Base-by-base conservation (phyloP, 495 filamentous ascomycete species). In the Penicillium ucsense region DNA sequence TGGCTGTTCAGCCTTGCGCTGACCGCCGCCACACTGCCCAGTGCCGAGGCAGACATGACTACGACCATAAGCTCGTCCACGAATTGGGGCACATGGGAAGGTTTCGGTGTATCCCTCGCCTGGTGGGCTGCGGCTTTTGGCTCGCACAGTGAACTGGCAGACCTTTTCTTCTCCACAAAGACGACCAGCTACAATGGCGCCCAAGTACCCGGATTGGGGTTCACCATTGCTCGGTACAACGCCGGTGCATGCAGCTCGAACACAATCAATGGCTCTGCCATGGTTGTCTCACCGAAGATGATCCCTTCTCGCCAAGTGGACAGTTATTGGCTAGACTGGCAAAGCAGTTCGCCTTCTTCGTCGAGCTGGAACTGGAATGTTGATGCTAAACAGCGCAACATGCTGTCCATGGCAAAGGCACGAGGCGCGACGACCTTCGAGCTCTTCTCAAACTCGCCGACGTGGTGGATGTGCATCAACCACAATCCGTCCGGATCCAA, bases 361-460 rank as follows among this genome's bases (percentile, higher is more conserved):
- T 52, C 50, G 3, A 52, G 50, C 36, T 52, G 50, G 50, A 45
- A 43, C 41, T 52, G 50, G 50, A 52, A 35, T 5, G 50, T 52
- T 5, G 50, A 52, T 43, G 45, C 50, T 20, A 52, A 45, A n/a
- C 50, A 52, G 41, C 45, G 50, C 4, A 40, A n/a, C 28, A 52
- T 52, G 50, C 38, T 52, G 50, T 31, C 42, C 0, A 35, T 48
- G 37, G 50, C 50, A 9, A 36, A 52, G 27, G 36, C 46, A 4
- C 35, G 50, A 34, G 50, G 50, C 10, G 50, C 50, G 11, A 43
- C 43, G n/a, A 52, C 41, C 2, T 52, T 52, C 12, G 50, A 52
- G 32, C 50, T 52, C 11, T 52, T 52, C 28, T 52, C 50, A 3
- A 52, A 52, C 41, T 45, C 50, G n/a, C 50, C 50, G 5, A 48